Evolutionary conservation across 768 basidiomycete genomes (phyloP), one percentile per base, ranked within the genome.

Genomic region (Suillus occidentalis): DNA sequence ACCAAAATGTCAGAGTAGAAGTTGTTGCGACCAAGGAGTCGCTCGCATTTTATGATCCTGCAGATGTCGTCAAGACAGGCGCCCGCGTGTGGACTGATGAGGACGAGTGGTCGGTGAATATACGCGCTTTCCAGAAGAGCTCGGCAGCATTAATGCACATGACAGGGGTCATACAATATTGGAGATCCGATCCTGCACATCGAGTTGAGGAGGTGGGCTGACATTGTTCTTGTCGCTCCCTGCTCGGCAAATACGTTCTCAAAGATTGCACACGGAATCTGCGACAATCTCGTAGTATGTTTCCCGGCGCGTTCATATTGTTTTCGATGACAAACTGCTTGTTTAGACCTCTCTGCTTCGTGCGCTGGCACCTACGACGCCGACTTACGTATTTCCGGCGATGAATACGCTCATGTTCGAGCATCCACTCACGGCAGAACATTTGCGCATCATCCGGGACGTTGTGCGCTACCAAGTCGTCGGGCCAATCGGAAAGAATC

Each of bases 321-420:
- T 42, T 18, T 36, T 25, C 20, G 22, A 25, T 28, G 40, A 13
- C 25, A 14, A 55, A 37, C 18, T 1, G 20, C 25, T 22, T 43
- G 50, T 31, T 3, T 67, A 90, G 89, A 90, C 88, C 12, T 90
- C 94, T 18, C 83, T 97, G 6, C 84, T 97, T 65, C 88, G 95
- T 18, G 96, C 95, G 0, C 80, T 97, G 0, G 82, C 91, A 3
- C 92, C 95, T 0, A 83, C 85, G 7, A 97, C 94, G 0, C 92
- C 92, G 8, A 95, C 94, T 8, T 95, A 90, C 71, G 76, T 99
- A 43, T 99, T 97, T 72, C 97, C 97, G 1, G 97, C 97, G 0
- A 99, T 99, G 97, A 99, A 99, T 76, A 99, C 97, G 6, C 81
- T 94, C 69, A 99, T 99, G 97, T 99, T 93, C 72, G 88, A 92